Conservation (phyloP, 176 grass and related monocot genomes). For the Hyparrhenia diplandra region DNA sequence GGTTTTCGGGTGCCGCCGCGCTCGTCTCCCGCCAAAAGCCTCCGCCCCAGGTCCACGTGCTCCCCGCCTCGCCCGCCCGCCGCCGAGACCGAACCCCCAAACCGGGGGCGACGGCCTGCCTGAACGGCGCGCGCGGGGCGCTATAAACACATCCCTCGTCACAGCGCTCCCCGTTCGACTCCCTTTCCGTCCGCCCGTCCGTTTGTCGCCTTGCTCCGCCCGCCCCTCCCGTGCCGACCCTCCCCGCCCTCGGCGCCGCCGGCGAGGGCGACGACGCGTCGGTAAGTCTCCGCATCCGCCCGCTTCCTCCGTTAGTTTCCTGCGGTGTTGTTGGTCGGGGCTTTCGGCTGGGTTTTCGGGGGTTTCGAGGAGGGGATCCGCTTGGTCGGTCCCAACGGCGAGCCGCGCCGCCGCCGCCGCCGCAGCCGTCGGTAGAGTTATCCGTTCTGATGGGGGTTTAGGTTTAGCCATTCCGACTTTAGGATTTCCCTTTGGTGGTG, state of each 20-base stretch:
- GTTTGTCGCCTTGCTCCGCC: slow-evolving; percentile 5
- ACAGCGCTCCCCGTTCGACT: neutral
- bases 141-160: slow-evolving; percentile 8
- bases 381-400: too few relatives aligned
- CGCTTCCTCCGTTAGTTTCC: neutral
- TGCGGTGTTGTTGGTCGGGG: neutral
- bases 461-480: neutral
- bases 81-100: neutral
- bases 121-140: neutral
- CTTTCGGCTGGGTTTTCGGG: neutral
- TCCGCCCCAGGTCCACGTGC: neutral
- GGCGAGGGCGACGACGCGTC: slow-evolving; percentile 9
- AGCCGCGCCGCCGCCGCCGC: neutral
- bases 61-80: slow-evolving; percentile 18
- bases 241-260: neutral
- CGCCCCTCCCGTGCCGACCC: neutral
- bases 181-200: neutral
- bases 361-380: neutral
- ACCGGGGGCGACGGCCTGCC: neutral
- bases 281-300: neutral
- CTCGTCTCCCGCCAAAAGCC: slow-evolving; percentile 26
- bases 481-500: neutral
- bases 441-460: neutral
- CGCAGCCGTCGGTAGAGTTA: neutral
- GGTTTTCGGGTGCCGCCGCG: slow-evolving; percentile 12